phyloP scores from a whole-genome alignment of 169 alveolate species.

The Babesia sp. region DNA sequence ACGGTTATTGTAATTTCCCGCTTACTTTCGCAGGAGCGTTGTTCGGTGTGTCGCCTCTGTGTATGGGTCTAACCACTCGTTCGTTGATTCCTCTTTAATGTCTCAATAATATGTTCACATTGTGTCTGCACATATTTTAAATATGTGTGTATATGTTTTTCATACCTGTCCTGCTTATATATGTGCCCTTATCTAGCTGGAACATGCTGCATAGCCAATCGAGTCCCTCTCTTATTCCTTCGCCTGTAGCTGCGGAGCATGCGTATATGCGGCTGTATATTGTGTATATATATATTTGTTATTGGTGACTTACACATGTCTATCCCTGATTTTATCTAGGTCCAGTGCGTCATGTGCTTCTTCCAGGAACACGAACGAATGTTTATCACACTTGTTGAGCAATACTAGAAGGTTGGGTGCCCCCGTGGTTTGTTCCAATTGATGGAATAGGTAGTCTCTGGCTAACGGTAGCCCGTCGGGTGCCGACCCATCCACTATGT shows the following conservation, averaged over 20 bases:
- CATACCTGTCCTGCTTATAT: conserved; percentile 25
- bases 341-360: conserved; percentile 32
- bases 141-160: not conserved
- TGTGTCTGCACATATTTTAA: not conserved
- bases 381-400: conserved; percentile 56
- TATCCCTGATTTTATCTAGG: conserved; percentile 28
- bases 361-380: conserved; percentile 32
- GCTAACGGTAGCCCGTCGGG: conserved; percentile 6
- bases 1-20: too few relatives aligned
- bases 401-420: conserved; percentile 34
- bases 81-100: too few relatives aligned
- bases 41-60: too few relatives aligned
- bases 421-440: conserved; percentile 14
- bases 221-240: conserved; percentile 41
- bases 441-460: conserved; percentile 5
- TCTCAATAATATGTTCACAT: not conserved
- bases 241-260: conserved; percentile 46
- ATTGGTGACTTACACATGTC: conserved; percentile 47
- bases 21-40: too few relatives aligned
- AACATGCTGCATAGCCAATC: conserved; percentile 61
- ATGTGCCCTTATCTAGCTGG: conserved; percentile 13
- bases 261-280: conserved; percentile 29
- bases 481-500: conserved; percentile 43
- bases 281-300: not conserved
- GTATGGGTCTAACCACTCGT: too few relatives aligned